phyloP scores from a whole-genome alignment of 2,329 filamentous ascomycete species.

The Metarhizium brunneum region DNA sequence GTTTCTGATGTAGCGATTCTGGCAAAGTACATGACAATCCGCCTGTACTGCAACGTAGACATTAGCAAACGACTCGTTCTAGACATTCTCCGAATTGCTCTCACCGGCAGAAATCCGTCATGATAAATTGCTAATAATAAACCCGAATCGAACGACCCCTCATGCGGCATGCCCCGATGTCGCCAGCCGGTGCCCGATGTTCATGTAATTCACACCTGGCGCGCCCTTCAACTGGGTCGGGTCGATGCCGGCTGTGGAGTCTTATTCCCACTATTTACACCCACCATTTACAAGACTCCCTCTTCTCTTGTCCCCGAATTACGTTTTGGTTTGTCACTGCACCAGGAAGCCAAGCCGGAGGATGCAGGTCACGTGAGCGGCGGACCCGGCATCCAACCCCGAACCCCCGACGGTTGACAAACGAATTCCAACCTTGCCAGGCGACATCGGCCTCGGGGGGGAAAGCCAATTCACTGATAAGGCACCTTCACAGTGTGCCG shows the following conservation, averaged over 20 bases:
- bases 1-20: no score
- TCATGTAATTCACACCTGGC: no score
- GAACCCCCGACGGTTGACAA: neutral
- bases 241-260: neutral
- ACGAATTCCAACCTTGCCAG: neutral
- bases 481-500: neutral
- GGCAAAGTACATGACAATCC: no score
- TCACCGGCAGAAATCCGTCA: no score
- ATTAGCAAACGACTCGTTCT: no score
- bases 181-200: no score
- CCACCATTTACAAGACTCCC: neutral
- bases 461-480: neutral
- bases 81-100: no score
- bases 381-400: neutral
- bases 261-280: neutral
- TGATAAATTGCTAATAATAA: no score
- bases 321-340: neutral
- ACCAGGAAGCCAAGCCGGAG: neutral
- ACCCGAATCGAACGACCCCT: no score
- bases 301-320: neutral
- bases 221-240: neutral
- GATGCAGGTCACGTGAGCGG: neutral
- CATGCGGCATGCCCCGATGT: no score
- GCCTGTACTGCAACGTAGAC: no score
- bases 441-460: neutral